A percentile compares a stretch with the other conserved stretches of the same genome.
phyloP scores from a whole-genome alignment of 1,139 yeast species.

The Debaryomyces subglobosus region DNA sequence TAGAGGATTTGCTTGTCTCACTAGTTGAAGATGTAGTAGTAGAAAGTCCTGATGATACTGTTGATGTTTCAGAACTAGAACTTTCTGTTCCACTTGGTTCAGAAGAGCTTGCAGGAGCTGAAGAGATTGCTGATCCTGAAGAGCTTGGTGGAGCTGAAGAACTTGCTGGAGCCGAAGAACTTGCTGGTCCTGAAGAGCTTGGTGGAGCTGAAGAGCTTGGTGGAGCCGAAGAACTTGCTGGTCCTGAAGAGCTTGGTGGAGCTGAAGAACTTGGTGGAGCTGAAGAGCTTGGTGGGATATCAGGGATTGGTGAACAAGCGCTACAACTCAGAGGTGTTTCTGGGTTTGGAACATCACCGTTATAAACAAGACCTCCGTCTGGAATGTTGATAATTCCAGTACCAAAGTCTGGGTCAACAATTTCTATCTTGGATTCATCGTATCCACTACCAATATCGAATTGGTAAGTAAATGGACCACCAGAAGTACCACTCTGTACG shows the following conservation, averaged over 20 bases:
- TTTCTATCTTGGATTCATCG: not conserved
- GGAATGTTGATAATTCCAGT: slow-evolving; percentile 19
- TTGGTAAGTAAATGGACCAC: slow-evolving; percentile 10
- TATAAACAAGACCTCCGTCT: slow-evolving; percentile 10
- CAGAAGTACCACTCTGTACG: slow-evolving; percentile 8
- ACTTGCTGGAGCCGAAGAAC: slow-evolving; percentile 13
- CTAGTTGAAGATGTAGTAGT: slow-evolving; percentile 10
- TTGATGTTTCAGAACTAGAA: not conserved
- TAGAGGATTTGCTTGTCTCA: not conserved
- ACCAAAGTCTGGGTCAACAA: slow-evolving; percentile 9
- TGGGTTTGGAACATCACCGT: slow-evolving; percentile 11
- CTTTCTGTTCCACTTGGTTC: too few relatives aligned
- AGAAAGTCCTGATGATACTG: slow-evolving; percentile 18
- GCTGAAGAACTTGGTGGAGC: slow-evolving; percentile 4
- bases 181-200: not conserved
- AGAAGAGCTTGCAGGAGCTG: slow-evolving; percentile 10
- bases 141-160: not conserved
- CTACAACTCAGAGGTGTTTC: slow-evolving; percentile 14
- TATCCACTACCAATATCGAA: slow-evolving; percentile 29
- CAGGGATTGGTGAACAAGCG: slow-evolving; percentile 17
- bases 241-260: not conserved
- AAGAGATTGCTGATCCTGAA: slow-evolving; percentile 12
- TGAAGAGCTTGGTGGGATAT: slow-evolving; percentile 12
- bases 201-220: not conserved
- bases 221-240: slow-evolving; percentile 13